Evolutionary conservation across 169 alveolate species (phyloP).

Genomic region (Plasmodium inui): DNA sequence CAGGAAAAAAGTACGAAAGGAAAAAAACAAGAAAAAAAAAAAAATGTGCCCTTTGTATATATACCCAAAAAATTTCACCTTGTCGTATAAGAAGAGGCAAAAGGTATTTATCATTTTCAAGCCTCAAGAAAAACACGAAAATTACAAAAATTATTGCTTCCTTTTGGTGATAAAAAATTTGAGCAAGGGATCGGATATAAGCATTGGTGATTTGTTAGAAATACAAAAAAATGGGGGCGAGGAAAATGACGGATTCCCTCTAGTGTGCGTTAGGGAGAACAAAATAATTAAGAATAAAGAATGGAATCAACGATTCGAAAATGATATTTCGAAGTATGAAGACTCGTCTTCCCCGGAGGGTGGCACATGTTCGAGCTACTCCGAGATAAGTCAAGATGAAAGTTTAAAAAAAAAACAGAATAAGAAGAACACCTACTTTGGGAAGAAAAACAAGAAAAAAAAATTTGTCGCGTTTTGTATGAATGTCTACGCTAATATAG

Average conservation of each 20-base stretch:
- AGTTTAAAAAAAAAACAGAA: constrained; percentile 41
- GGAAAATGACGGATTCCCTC: constrained; percentile 22
- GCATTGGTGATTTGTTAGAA: constrained; percentile 36
- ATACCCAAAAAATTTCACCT: constrained; percentile 23
- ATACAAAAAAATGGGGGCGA: constrained; percentile 21
- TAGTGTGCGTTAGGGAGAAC: constrained; percentile 47
- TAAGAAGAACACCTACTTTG: constrained; percentile 20
- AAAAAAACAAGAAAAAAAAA: constrained; percentile 6
- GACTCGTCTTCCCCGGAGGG: constrained; percentile 30
- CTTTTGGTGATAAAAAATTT: constrained; percentile 20
- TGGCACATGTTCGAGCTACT: constrained; percentile 31
- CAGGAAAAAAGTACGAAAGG: neutral
- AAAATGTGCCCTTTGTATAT: constrained; percentile 53
- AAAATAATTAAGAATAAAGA: constrained; percentile 33
- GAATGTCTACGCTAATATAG: constrained; percentile 57
- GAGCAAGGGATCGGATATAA: constrained; percentile 43
- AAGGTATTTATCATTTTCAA: constrained; percentile 43
- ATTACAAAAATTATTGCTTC: constrained; percentile 60
- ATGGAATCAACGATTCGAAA: constrained; percentile 21
- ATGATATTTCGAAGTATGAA: constrained; percentile 40
- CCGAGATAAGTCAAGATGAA: constrained; percentile 48
- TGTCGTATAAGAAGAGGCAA: constrained; percentile 33
- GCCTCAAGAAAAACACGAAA: constrained; percentile 52
- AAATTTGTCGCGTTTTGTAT: constrained; percentile 15
- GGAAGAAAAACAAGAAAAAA: constrained; percentile 49